Percentiles rank a stretch among this genome's conserved stretches.
Evolutionary conservation across 768 basidiomycete species (phyloP).

Genomic region (Phaeotremella skinneri): DNA sequence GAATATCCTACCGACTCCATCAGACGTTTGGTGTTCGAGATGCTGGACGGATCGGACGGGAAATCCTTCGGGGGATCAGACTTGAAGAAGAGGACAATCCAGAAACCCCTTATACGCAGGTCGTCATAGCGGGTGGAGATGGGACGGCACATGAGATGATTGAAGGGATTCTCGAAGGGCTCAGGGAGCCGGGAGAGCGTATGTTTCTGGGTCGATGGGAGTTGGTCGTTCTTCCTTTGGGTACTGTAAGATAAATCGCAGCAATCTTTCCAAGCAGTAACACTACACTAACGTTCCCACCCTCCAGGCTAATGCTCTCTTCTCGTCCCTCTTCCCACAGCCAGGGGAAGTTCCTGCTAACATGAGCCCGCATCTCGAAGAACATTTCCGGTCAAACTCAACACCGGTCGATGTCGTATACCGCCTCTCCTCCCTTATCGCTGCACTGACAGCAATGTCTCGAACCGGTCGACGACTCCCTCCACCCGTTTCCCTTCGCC

Average conservation of each 20-base stretch:
- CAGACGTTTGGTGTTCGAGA: slow-evolving; percentile 56
- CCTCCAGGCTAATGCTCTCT: slow-evolving; percentile 81
- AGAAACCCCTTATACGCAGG: too few species aligned
- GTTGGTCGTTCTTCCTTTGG: slow-evolving; percentile 33
- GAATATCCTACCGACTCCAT: slow-evolving; percentile 53
- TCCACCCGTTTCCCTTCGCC: not conserved
- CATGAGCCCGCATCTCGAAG: slow-evolving; percentile 1
- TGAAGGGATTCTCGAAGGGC: slow-evolving; percentile 56
- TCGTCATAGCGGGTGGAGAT: slow-evolving; percentile 66
- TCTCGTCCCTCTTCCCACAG: slow-evolving; percentile 70
- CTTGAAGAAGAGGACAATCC: too few species aligned
- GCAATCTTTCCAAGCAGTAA: not conserved
- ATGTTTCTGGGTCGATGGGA: slow-evolving; percentile 24
- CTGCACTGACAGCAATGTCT: slow-evolving; percentile 56
- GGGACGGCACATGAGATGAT: slow-evolving; percentile 89
- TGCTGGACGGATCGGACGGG: slow-evolving; percentile 33
- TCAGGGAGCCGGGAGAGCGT: not conserved
- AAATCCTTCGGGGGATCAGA: slow-evolving; percentile 7
- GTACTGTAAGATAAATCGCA: slow-evolving; percentile 32
- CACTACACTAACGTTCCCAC: slow-evolving; percentile 35
- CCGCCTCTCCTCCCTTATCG: slow-evolving; percentile 61
- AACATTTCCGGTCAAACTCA: slow-evolving; percentile 9
- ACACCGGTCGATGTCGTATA: slow-evolving; percentile 35
- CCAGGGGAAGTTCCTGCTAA: not conserved
- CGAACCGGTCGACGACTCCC: slow-evolving; percentile 17